Evolutionary conservation across 495 filamentous ascomycete species (phyloP), one percentile per base, ranked within the genome.

Genomic region (Penicillium taxi): DNA sequence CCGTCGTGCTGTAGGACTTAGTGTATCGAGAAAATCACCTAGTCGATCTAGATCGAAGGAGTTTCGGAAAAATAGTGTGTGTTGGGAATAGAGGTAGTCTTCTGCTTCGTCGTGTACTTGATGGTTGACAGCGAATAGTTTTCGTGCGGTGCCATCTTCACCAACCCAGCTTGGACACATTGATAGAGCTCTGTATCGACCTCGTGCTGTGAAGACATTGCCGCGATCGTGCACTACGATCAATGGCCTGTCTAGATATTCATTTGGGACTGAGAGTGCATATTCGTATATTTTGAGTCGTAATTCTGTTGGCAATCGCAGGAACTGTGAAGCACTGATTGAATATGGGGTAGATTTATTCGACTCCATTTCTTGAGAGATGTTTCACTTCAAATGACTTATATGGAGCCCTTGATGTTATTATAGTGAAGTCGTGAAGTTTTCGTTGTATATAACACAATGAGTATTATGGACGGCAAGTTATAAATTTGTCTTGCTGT

Each of bases 91-190:
- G 15, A 70, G 52, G 27, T 52, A 54, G 39, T 60, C 48, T 39
- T 64, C 61, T 25, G 61, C 53, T 37, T 70, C 66, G 39, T 51
- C 50, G 52, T 70, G 64, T 48, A 68, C 53, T 29, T 64, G 61
- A 4, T 50, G 61, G 43, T 65, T 63, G 5, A 60, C 52, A 9
- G 47, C 26, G 11, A 67, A 46, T 2, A 66, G 45, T 11, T 44
- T 45, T 26, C 48, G 50, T 3, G 55, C 46, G 38, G 55, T 54
- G 39, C 54, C 56, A 35, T 59, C 54, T 34, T 59, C 46, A 33
- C 50, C 48, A 0, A 48, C 50, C 61, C 63, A 64, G 47, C 48
- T 61, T 9, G 63, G 59, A 34, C 52, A 55, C 42, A 67, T 67
- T 34, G 50, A 55, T 15, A 64, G 48, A 9, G 53, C 48, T 37